Conservation (phyloP, 1,139 yeast genomes). For the Scheffersomyces titani region DNA sequence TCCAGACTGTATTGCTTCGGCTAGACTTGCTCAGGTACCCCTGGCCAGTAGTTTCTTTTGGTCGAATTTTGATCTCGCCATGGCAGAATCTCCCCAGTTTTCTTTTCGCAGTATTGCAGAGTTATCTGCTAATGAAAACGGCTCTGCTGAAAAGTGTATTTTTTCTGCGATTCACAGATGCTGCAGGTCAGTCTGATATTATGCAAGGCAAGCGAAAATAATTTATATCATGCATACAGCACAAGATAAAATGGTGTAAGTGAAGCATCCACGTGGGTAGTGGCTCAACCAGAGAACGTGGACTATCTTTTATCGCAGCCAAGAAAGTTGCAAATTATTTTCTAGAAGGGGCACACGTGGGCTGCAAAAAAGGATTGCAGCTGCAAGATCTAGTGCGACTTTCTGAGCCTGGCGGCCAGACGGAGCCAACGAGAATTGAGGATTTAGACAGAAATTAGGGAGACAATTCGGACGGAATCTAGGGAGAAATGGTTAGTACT, state of each 20-base stretch:
- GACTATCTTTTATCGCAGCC: constrained; percentile 3
- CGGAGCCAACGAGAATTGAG: neutral
- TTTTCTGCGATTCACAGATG: neutral
- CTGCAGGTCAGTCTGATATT: neutral
- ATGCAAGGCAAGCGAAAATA: neutral
- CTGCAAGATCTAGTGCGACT: neutral
- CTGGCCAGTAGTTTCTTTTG: neutral
- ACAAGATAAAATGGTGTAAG: neutral
- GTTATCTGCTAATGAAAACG: neutral
- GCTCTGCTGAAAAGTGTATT: neutral
- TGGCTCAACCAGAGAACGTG: constrained; percentile 10
- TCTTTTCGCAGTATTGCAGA: neutral
- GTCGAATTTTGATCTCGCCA: neutral
- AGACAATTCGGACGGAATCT: too few relatives aligned
- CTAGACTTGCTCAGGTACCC: neutral
- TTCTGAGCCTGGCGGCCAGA: neutral
- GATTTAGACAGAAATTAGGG: neutral
- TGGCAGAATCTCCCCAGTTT: neutral
- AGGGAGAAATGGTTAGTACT: too few relatives aligned
- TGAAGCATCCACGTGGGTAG: constrained; percentile 11
- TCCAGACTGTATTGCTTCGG: neutral
- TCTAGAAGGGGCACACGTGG: neutral
- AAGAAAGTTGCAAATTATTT: constrained; percentile 5
- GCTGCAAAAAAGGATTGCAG: neutral
- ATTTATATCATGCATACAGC: neutral